Evolutionary conservation across 345 rosid genomes (phyloP), one percentile per base, ranked within the genome.

Genomic region (Atalantia buxifolia): DNA sequence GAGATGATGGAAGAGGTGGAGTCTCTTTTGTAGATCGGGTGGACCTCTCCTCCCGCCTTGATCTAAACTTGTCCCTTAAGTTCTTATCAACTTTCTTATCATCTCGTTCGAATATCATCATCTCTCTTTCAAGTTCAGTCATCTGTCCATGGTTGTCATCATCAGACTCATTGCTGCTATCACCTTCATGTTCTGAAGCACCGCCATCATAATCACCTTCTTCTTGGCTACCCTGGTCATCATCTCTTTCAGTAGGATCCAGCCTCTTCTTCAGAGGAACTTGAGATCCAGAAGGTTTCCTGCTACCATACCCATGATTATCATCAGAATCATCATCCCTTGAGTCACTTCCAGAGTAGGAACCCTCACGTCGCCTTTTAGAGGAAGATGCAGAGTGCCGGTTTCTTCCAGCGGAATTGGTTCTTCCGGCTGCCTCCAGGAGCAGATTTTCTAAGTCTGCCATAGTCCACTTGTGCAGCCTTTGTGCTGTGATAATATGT

Each of bases 371-470:
- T 68, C 90, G 81, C 83, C 94, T 89, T 63, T 89, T 88, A 9
- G 98, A 84, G 22, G 91, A 74, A 27, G 91, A 89, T 64, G 31
- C 80, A 3, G 94, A 85, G 69, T 88, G 91, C 7, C 92, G 87
- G 62, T 87, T 85, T 71, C 90, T 90, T 64, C 92, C 91, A 9
- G 88, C 72, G 2, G 87, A 78, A 38, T 89, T 86, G 1, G 98
- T 87, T 80, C 99, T 94, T 36, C 99, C 99, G 2, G 99, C 99
- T 22, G 99, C 99, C 89, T 94, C 98, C 42, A 94, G 87, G 57
- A 97, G 96, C 88, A 94, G 87, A 83, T 92, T 88, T 77, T 97
- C 99, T 78, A 93, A 86, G 79, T 94, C 98, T n/a, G 89, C 93
- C 98, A 93, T 93, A 75, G 27, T 74, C 66, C 56, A 22, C 13